Base-by-base conservation (phyloP, 805 yeast species). In the Maudiozyma barnettii region DNA sequence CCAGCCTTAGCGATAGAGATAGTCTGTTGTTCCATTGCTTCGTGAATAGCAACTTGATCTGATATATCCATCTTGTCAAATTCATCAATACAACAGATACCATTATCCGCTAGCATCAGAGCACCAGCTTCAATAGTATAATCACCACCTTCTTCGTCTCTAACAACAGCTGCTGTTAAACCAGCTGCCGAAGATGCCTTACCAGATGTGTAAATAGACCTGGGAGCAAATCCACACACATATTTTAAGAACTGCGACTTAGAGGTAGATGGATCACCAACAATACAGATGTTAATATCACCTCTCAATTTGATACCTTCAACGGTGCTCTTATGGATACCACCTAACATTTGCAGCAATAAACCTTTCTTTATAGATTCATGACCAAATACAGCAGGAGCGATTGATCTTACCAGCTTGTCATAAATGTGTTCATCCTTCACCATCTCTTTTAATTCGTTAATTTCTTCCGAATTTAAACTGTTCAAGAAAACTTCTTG, bases 1-100 rank as follows among this genome's bases (percentile, higher is more conserved):
- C 99, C 99, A 1, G 99, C 99, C 65, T 93, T 93, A 10, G 99
- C 97, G 60, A 93, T 93, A 14, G 97, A 90, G 55, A 93, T 93
- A 0, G 99, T 93, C 67, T 93, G 99, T 69, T 93, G 99, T 75
- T 93, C 99, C 99, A 93, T 93, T 21, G 98, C 99, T 71, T 93
- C 99, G 70, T 93, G 99, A 70, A 93, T 91, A 3, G 98, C 98
- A 47, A 93, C 98, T 69, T 93, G 98, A 68, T 93, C 98, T 1
- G 81, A 68, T 39, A 90, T 67, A 66, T 91, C 97, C 99, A 93
- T 93, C 71, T 93, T 93, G 64, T 93, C 99, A 58, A 93, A 93
- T 70, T 93, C 99, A 66, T 93, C 99, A 66, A 93, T 93, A 58
- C 96, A 95, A 75, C 99, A 93, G 51, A 93, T 86, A 52, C 99